Evolutionary conservation across 2,329 filamentous ascomycete species (phyloP), one percentile per base, ranked within the genome.

Genomic region (Cyphellophora europaea): DNA sequence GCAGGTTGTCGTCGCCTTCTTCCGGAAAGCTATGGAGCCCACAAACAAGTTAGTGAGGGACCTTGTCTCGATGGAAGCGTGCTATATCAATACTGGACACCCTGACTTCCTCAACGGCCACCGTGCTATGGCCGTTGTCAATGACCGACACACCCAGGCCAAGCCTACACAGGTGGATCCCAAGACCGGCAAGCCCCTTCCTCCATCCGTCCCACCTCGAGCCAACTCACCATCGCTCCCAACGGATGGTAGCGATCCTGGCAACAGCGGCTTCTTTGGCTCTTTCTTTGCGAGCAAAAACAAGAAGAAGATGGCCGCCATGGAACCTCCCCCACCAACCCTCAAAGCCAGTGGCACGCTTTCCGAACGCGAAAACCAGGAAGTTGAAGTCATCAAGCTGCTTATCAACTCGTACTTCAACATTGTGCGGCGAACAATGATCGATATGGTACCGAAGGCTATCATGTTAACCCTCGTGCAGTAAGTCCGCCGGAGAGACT

Each of bases 231-330:
- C 86, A 5, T 82, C 79, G 25, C 65, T 86, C 32, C 77, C 78
- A 35, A 56, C 62, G 33, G 65, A 77, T 28, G 49, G 56, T 27
- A 62, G 66, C 12, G 62, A 66, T 21, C 64, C 62, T 17, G 61
- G 59, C 42, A 84, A 84, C 55, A 67, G 72, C 41, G 87, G 89
- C 23, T 98, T 98, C 73, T 98, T 98, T 52, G 91, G 91, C 49
- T 93, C 85, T 54, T 98, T 98, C 74, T 98, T 95, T 57, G 86
- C 91, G 8, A 88, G 85, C 55, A 98, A 96, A 76, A 98, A 96
- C 69, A 98, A 96, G 79, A 98, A 98, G 76, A 96, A 95, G 80
- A 93, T 93, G 66, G 91, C 91, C n/a, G 88, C 89, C 31, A 98
- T 98, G 91, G 91, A 98, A 59, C 72, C 91, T 11, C 91, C 91